Percentiles rank a stretch among this genome's conserved stretches.
phyloP scores from a whole-genome alignment of 2,329 filamentous ascomycete species.

The Pseudocercospora ulei region DNA sequence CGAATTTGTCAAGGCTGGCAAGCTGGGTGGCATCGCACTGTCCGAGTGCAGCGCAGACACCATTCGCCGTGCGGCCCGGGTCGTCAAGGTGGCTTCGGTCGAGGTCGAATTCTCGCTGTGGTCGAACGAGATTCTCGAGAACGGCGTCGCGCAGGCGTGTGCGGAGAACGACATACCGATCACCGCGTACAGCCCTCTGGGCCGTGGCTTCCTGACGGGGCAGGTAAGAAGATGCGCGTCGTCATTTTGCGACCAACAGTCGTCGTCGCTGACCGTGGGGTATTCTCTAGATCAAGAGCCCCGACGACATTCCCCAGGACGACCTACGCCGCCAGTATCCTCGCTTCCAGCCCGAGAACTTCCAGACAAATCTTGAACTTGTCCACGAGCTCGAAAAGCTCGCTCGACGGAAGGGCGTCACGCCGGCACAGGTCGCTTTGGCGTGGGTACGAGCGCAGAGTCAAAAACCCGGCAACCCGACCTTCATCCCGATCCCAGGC shows the following conservation, averaged over 20 bases:
- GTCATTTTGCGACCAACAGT: no score
- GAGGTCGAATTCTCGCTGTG: constrained; percentile 54
- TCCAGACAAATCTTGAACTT: constrained; percentile 55
- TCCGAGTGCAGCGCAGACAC: constrained; percentile 41
- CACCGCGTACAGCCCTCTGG: constrained; percentile 62
- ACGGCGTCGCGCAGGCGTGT: constrained; percentile 49
- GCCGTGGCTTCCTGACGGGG: constrained; percentile 51
- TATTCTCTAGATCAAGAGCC: constrained; percentile 36
- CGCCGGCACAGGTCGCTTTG: constrained; percentile 43
- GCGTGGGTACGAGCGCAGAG: constrained; percentile 43
- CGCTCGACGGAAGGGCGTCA: constrained; percentile 49
- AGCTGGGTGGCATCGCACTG: constrained; percentile 42
- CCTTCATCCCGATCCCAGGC: constrained; percentile 41
- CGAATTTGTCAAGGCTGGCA: constrained; percentile 34
- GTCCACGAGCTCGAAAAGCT: constrained; percentile 50
- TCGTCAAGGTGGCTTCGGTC: constrained; percentile 49
- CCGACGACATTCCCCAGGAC: constrained; percentile 48
- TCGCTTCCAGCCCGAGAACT: constrained; percentile 54
- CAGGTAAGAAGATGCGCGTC: constrained; percentile 24
- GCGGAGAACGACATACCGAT: constrained; percentile 58
- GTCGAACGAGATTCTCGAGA: constrained; percentile 48
- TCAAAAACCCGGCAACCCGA: constrained; percentile 38
- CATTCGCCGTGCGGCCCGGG: constrained; percentile 43
- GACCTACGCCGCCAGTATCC: constrained; percentile 44
- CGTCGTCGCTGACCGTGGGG: no score